These are phyloP conservation scores for Flaveria trinervia DNA, from an alignment of 129 eudicot genomes.

Conservation along the genomic window DNA sequence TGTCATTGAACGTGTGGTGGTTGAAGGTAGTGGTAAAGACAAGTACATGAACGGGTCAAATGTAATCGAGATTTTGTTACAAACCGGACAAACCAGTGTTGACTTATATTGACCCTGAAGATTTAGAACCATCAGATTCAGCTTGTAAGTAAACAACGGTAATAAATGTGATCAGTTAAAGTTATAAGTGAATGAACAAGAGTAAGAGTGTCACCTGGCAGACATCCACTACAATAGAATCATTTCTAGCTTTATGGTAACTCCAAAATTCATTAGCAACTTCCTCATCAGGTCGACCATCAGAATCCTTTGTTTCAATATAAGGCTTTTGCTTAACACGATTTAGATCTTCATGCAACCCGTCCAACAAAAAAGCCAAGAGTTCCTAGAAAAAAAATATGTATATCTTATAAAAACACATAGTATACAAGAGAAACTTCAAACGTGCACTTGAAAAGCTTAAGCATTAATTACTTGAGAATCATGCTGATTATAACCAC, in stretches of 20 bases:
- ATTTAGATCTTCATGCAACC: conserved; percentile 97
- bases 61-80: conserved; percentile 83
- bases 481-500: conserved; percentile 99
- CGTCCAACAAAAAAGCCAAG: conserved; percentile 94
- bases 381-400: conserved; percentile 63
- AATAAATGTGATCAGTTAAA: neutral
- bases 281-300: conserved; percentile 91
- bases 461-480: conserved; percentile 71
- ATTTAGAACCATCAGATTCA: conserved; percentile 22
- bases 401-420: neutral
- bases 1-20: conserved; percentile 80
- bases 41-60: conserved; percentile 99
- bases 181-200: neutral
- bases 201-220: conserved; percentile 67
- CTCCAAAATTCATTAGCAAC: conserved; percentile 96
- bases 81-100: conserved; percentile 88
- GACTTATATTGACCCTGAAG: conserved; percentile 98
- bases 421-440: neutral
- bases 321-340: conserved; percentile 98
- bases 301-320: conserved; percentile 79
- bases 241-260: conserved; percentile 90
- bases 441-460: neutral
- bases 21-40: conserved; percentile 93
- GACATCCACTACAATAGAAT: conserved; percentile 88
- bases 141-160: conserved; percentile 12